Evolutionary conservation across 441 rosid genomes (phyloP), one percentile per base, ranked within the genome.

Genomic region (Pelargonium myrrhifolium): DNA sequence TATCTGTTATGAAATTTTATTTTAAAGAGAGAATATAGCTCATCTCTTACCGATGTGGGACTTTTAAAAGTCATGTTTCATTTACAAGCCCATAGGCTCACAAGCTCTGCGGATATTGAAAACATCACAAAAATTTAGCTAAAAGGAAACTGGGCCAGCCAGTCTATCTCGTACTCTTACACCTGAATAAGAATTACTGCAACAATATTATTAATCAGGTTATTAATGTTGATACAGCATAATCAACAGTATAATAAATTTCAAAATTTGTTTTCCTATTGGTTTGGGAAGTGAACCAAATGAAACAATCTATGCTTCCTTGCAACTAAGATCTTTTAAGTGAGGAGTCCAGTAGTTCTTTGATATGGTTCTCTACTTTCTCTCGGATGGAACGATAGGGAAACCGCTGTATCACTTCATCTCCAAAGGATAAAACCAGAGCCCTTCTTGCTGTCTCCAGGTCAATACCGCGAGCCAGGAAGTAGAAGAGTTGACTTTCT

Each of bases 401-500:
- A 39, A 91, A 71, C 72, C 73, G 76, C 4, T 81, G 80, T 14
- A 93, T 80, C 6, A 90, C 93, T 79, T 87, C 96, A 3, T 91
- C 86, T 37, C 94, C 96, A 14, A 93, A 89, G 47, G 96, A 90
- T 31, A 90, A 75, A 14, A 89, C 82, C 4, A 93, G 91, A 63
- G 98, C 94, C 77, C 79, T 85, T 74, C 96, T 83, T 11, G 97
- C 96, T 0, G 87, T 87, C 74, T 85, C 81, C 40, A 74, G 68
- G 81, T 89, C 87, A 3, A 93, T 80, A 18, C 98, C 97, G 0
- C 96, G 89, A 9, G 97, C 97, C 75, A 74, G 89, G 66, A 93
- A 84, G 77, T 93, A 93, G 83, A 93, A 93, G 28, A 93, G 83
- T 35, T 90, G 97, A 78, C 86, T 80, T 58, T 89, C 93, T 76